A percentile compares a stretch with the other conserved stretches of the same genome.
phyloP scores from a whole-genome alignment of 768 basidiomycete species.

The Russula emetica region DNA sequence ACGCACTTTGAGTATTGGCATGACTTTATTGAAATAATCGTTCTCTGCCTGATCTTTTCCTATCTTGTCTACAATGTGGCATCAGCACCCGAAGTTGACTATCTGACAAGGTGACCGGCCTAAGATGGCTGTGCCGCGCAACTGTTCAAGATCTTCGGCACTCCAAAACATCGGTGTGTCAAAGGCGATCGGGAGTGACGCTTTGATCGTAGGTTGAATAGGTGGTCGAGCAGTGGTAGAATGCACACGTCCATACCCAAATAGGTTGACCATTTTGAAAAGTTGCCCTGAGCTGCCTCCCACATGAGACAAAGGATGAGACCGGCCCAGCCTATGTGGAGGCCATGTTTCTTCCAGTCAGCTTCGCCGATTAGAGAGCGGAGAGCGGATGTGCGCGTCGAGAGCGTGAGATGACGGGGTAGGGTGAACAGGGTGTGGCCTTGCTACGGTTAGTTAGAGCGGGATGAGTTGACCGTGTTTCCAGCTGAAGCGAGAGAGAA shows the following conservation, averaged over 20 bases:
- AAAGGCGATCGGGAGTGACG: constrained; percentile 64
- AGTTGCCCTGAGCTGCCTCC: constrained; percentile 64
- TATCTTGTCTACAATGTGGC: constrained; percentile 60
- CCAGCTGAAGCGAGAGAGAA: neutral
- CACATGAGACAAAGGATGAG: constrained; percentile 95
- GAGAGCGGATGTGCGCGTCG: constrained; percentile 69
- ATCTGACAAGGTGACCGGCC: constrained; percentile 45
- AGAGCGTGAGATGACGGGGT: constrained; percentile 72
- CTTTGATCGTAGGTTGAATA: constrained; percentile 35
- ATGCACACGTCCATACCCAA: constrained; percentile 46
- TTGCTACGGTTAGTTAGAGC: constrained; percentile 44
- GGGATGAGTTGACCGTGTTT: constrained; percentile 18
- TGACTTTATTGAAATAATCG: constrained; percentile 60
- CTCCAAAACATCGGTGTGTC: constrained; percentile 96
- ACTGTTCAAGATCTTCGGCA: constrained; percentile 62
- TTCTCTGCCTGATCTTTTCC: constrained; percentile 78
- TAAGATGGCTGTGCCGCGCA: constrained; percentile 83
- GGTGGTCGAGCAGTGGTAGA: neutral
- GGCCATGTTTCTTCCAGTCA: constrained; percentile 56
- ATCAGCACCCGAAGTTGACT: neutral
- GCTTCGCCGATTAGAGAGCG: constrained; percentile 53
- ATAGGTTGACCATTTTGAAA: constrained; percentile 70
- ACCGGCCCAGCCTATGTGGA: constrained; percentile 78
- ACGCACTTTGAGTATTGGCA: constrained; percentile 67
- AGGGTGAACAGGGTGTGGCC: constrained; percentile 76